Evolutionary conservation across 257 asterid species (phyloP), one percentile per base, ranked within the genome.

Genomic region (Linderniella brevidens): DNA sequence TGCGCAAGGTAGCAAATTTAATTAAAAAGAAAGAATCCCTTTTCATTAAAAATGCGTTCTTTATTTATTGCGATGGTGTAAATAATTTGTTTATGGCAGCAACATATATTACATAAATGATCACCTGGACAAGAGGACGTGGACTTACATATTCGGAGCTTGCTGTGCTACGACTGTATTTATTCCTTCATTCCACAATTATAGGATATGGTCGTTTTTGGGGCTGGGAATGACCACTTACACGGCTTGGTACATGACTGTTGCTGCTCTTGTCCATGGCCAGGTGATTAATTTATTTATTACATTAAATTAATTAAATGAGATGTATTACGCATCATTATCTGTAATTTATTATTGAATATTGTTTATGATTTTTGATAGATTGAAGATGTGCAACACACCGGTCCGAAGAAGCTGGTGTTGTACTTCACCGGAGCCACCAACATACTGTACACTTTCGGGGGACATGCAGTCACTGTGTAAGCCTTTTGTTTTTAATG

Each of bases 391-490:
- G 66, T 60, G 13, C 50, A 48, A 47, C 66, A 60, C 41, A 19
- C 66, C 1, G 66, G 60, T 14, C 66, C 66, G 17, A 35, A 44
- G 19, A 60, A 60, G 44, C 54, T 53, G 17, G 59, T 60, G 11
- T 41, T 60, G 13, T 57, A 57, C 55, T 57, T 57, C 62, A 57
- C 62, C 18, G 62, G 62, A 4, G 62, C 62, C 57, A 51, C 64
- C 46, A 59, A 59, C 29, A 52, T 59, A 13, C 58, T 59, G 9
- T 59, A 59, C 46, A 59, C 64, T 18, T 59, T 59, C 29, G 64
- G 64, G 18, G 65, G 65, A 38, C 65, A 60, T 52, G 65, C 65
- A 37, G 65, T 60, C 25, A 60, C 65, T 11, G 65, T 60, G 65
- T 60, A 60, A 45, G 57, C 17, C 36, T 53, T 47, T 46, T n/a